Evolutionary conservation across 768 basidiomycete species (phyloP).

Genomic region (Boletus eberwhitei): DNA sequence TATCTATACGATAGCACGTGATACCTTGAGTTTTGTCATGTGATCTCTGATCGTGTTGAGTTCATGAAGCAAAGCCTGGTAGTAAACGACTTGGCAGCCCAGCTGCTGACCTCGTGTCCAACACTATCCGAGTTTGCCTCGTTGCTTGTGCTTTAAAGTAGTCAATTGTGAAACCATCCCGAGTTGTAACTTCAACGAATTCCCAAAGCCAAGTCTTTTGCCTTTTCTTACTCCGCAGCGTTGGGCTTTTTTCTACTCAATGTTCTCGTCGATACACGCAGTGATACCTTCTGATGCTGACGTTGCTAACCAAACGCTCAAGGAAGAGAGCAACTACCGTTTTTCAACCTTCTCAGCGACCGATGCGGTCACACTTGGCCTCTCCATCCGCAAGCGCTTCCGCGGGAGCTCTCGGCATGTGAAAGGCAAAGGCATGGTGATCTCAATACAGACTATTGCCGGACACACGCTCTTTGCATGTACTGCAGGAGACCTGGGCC

Average conservation of each 20-base stretch:
- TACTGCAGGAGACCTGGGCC: conserved; percentile 78
- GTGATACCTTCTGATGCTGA: conserved; percentile 70
- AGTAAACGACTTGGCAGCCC: neutral
- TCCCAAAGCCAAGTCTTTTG: neutral
- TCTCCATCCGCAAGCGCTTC: conserved; percentile 83
- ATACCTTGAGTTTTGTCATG: conserved; percentile 26
- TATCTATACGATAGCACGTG: conserved; percentile 15
- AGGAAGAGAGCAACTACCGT: conserved; percentile 66
- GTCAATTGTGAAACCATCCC: neutral
- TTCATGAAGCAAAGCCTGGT: neutral
- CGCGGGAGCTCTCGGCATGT: conserved; percentile 64
- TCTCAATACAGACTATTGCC: conserved; percentile 74
- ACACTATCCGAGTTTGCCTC: no score
- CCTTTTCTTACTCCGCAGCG: conserved; percentile 12
- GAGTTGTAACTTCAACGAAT: neutral
- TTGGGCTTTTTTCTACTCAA: conserved; percentile 17
- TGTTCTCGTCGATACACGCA: conserved; percentile 64
- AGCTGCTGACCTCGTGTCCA: neutral
- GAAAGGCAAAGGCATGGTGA: conserved; percentile 77
- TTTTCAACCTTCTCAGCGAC: conserved; percentile 72
- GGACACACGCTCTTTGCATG: conserved; percentile 81
- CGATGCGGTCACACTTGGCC: conserved; percentile 77
- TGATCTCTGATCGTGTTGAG: conserved; percentile 10
- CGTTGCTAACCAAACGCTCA: conserved; percentile 65
- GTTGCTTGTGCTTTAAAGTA: no score